Base-by-base conservation (phyloP, 129 eudicot species). In the Centella asiatica region DNA sequence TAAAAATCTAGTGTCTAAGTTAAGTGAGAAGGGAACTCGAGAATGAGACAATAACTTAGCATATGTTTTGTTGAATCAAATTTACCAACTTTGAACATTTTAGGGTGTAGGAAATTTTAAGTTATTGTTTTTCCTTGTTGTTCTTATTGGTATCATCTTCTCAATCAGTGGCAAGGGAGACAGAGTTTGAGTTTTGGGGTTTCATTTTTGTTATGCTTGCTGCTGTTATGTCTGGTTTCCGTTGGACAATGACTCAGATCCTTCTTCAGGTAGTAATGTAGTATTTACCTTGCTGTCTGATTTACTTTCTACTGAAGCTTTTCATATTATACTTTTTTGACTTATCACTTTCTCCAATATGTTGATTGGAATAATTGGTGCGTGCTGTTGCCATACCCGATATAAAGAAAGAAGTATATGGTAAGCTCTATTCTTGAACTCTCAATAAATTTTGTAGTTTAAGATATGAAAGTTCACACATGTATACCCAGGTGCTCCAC, bases 201-300 rank as follows among this genome's bases (percentile, higher is more conserved):
- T 92, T 92, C 74, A 39, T 82, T 36, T 87, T 92, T 73, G 99
- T 92, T 49, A 92, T 87, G 96, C 90, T 92, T 81, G 90, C 99
- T 53, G 88, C 99, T 77, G 99, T 92, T 62, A 92, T 92, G 99
- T 87, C 99, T 73, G 99, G 99, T 32, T 92, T 92, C 42, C 94
- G 99, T 65, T 92, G 95, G 99, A 77, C 86, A 65, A 92, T 92
- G 99, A 87, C 96, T 64, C 99, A 92, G 50, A 92, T 92, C 62
- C 99, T 92, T 57, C 99, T 92, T 65, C 99, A 92, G 96, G 98
- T 92, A 74, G 44, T 26, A 1, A 42, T 14, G 14, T 25, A 13
- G 59, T 13, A 31, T 5, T 48, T 26, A 52, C 31, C 26, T 70
- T 44, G 15, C 39, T 37, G 2, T 59, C 55, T 60, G 37, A 36